Evolutionary conservation across 2,329 filamentous ascomycete genomes (phyloP).

Genomic region (Aspergillus brunneoviolaceus): DNA sequence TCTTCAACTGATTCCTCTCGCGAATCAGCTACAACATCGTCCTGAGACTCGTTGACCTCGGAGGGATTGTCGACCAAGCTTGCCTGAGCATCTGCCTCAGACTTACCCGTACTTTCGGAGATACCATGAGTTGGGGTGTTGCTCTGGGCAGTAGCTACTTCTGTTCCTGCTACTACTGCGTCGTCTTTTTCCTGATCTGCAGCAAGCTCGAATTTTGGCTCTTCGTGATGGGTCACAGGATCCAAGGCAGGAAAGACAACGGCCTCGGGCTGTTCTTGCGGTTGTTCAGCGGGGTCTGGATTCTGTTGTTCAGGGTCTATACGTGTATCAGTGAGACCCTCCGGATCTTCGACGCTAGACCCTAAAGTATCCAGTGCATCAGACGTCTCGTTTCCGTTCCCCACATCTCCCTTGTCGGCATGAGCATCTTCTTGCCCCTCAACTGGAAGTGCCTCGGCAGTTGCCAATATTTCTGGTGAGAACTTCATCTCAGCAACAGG

Average conservation of each 20-base stretch:
- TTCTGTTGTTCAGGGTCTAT: background rate
- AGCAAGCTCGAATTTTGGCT: background rate
- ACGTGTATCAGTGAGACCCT: background rate
- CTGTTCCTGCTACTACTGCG: background rate
- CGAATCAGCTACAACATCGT: conserved; percentile 1
- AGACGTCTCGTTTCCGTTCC: background rate
- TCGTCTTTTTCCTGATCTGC: background rate
- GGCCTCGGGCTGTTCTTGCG: background rate
- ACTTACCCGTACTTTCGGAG: background rate
- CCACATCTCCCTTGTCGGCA: background rate
- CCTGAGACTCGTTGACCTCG: background rate
- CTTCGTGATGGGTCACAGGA: background rate
- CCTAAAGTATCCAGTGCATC: background rate
- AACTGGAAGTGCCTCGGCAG: background rate
- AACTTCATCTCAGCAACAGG: background rate
- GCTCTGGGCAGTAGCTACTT: background rate
- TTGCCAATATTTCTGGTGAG: background rate
- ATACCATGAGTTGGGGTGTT: background rate
- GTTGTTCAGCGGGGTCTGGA: background rate
- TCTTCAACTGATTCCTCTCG: conserved; percentile 7
- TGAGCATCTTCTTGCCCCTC: background rate
- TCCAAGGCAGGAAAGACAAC: background rate
- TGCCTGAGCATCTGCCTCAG: background rate
- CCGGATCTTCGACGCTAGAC: background rate
- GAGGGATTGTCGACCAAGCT: background rate